These are phyloP conservation scores for Afroboletus lepidellus DNA, from an alignment of 1,284 basidiomycete species.

Conservation along the genomic window DNA sequence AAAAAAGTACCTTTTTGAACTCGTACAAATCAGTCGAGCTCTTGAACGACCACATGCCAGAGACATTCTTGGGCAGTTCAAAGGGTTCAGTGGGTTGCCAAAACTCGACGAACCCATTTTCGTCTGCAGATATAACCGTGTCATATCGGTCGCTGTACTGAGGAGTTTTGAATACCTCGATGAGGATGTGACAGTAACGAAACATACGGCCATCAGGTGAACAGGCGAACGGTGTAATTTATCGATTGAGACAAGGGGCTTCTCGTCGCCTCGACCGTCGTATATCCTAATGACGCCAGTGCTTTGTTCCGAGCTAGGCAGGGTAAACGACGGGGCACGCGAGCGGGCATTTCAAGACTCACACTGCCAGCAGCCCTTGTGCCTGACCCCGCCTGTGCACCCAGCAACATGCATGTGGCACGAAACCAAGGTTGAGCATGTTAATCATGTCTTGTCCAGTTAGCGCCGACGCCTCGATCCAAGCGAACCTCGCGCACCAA, in stretches of 20 bases:
- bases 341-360: conserved; percentile 27
- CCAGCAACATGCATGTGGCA: conserved; percentile 89
- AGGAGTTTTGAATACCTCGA: conserved; percentile 7
- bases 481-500: conserved; percentile 54
- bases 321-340: conserved; percentile 6
- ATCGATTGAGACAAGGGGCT: conserved; percentile 71
- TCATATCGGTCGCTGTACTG: conserved; percentile 91
- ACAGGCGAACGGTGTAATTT: conserved; percentile 86
- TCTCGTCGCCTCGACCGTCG: conserved; percentile 85
- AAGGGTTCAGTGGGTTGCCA: conserved; percentile 92
- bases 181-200: neutral
- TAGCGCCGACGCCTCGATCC: neutral
- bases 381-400: conserved; percentile 88
- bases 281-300: conserved; percentile 84
- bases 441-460: conserved; percentile 89
- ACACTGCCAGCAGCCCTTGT: conserved; percentile 87
- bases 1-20: conserved; percentile 86
- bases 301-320: conserved; percentile 70
- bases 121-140: conserved; percentile 92
- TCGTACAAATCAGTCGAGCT: conserved; percentile 93
- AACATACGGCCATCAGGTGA: conserved; percentile 84
- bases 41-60: conserved; percentile 89
- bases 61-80: conserved; percentile 73
- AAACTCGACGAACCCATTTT: conserved; percentile 94
- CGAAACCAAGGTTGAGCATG: conserved; percentile 87